phyloP scores from a whole-genome alignment of 768 basidiomycete species.

The Psilocybe tampanensis region DNA sequence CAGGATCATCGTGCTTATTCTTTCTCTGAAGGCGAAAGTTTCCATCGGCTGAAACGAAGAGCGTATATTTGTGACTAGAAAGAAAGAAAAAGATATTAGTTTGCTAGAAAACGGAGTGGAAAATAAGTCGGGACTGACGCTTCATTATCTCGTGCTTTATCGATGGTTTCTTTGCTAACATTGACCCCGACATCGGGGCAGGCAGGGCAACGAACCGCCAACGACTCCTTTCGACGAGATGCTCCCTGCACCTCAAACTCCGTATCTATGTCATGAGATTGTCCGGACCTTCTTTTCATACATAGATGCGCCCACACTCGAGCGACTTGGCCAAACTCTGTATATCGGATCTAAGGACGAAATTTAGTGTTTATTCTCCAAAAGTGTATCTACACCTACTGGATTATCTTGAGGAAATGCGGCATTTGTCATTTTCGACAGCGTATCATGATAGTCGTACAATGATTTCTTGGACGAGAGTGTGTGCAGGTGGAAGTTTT shows the following conservation, averaged over 20 bases:
- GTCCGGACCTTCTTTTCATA: too few species aligned
- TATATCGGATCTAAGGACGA: constrained; percentile 12
- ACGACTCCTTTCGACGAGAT: too few species aligned
- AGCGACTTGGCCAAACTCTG: constrained; percentile 19
- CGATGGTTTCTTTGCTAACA: too few species aligned
- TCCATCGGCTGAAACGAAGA: constrained; percentile 29
- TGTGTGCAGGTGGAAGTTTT: constrained; percentile 32
- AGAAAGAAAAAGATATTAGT: too few species aligned
- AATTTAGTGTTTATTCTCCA: not conserved
- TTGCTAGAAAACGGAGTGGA: too few species aligned
- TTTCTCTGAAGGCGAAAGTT: constrained; percentile 28
- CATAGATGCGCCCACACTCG: constrained; percentile 26
- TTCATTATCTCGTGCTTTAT: constrained; percentile 15
- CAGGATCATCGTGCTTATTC: constrained; percentile 27
- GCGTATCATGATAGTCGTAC: constrained; percentile 29
- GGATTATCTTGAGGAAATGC: constrained; percentile 24
- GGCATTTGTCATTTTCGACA: constrained; percentile 22
- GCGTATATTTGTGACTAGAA: constrained; percentile 25
- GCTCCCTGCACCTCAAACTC: too few species aligned
- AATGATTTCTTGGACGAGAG: constrained; percentile 31
- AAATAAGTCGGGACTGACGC: constrained; percentile 13
- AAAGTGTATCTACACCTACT: constrained; percentile 19
- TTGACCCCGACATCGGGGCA: too few species aligned
- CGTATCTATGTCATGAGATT: too few species aligned
- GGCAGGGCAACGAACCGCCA: too few species aligned